Conservation (phyloP, 306 rosid species). For the Cucumis melo region DNA sequence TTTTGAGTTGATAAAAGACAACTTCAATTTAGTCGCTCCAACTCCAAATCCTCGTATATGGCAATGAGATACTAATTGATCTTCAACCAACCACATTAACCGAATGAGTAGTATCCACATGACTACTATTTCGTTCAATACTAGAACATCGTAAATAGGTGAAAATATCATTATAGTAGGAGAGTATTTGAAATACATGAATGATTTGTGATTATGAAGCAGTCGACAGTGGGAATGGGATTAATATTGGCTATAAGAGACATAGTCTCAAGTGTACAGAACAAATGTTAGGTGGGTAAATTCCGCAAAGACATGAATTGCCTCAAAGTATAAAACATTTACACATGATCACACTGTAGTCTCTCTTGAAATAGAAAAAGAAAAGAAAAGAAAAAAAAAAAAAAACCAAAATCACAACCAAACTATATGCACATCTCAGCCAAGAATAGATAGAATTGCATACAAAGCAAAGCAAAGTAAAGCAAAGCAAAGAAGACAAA, state of each 20-base stretch:
- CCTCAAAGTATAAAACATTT: background rate
- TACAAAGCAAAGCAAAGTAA: background rate
- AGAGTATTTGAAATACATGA: background rate
- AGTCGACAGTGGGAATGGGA: background rate
- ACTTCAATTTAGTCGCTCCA: too few species aligned
- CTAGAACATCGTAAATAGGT: too few species aligned
- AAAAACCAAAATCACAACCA: conserved; percentile 30
- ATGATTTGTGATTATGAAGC: background rate
- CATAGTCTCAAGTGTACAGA: background rate
- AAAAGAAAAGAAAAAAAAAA: background rate
- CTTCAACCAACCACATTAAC: too few species aligned
- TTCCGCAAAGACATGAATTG: background rate
- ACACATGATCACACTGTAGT: conserved; percentile 1
- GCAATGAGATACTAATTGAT: too few species aligned
- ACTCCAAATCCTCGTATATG: too few species aligned
- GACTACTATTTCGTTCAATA: too few species aligned
- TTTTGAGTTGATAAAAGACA: too few species aligned
- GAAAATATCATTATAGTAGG: background rate
- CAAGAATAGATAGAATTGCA: conserved; percentile 27
- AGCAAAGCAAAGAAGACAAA: conserved; percentile 7
- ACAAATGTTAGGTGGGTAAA: background rate
- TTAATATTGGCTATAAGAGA: background rate
- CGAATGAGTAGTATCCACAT: too few species aligned
- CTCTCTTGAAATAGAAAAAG: background rate
- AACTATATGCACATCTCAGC: conserved; percentile 42